Conservation (phyloP, 305 asterid genomes). For the Plantago coronopus region DNA sequence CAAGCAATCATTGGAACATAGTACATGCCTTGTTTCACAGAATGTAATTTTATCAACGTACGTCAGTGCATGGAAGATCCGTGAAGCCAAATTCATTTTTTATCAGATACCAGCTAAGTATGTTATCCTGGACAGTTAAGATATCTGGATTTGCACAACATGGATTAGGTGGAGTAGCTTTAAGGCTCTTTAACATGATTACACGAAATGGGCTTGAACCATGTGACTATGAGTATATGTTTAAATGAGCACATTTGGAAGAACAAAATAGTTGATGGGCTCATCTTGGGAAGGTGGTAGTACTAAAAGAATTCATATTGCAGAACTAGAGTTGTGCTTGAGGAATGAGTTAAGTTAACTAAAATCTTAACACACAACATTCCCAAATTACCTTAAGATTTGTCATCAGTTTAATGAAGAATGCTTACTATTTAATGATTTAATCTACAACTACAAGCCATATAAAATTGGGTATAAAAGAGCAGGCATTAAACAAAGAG, state of each 20-base stretch:
- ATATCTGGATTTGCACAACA: conserved; percentile 77
- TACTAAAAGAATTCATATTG: not conserved
- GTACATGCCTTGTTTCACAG: conserved; percentile 83
- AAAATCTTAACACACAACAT: not conserved
- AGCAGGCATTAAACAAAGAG: no score
- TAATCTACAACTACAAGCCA: not conserved
- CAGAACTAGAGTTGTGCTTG: not conserved
- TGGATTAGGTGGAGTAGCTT: conserved; percentile 75
- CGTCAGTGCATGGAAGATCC: conserved; percentile 47
- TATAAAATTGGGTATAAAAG: no score
- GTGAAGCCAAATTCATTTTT: conserved; percentile 59
- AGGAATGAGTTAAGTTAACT: not conserved
- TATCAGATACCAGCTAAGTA: conserved; percentile 51
- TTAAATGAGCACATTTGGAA: no score
- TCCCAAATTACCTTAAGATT: not conserved
- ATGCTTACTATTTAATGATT: not conserved
- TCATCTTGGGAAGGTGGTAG: no score
- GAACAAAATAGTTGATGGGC: no score
- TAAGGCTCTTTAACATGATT: conserved; percentile 72
- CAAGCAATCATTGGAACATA: no score
- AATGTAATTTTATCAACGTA: conserved; percentile 72
- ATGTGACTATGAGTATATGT: conserved; percentile 53
- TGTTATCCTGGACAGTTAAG: conserved; percentile 78
- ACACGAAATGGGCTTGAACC: conserved; percentile 55
- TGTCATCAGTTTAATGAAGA: not conserved